Conservation (phyloP, 208 protist genomes). For the Herpetomonas samuelpessoai region DNA sequence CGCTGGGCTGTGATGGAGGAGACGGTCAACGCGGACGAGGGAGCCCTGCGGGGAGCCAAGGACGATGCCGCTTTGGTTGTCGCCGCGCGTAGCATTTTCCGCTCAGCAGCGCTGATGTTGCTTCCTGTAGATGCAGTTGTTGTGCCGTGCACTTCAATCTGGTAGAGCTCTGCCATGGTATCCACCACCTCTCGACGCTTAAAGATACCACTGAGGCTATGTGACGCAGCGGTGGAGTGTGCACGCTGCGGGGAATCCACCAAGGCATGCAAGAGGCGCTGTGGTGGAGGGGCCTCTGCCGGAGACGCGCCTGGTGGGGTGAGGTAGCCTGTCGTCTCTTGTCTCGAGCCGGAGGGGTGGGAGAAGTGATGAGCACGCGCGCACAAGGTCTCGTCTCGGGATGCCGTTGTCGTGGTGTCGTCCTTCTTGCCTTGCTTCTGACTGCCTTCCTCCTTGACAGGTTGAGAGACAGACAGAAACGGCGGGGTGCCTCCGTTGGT, state of each 20-base stretch:
- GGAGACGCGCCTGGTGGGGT: background rate
- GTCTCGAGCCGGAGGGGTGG: background rate
- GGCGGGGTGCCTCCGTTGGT: background rate
- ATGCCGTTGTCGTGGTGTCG: too few species aligned
- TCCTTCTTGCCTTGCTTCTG: background rate
- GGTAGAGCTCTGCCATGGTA: slow-evolving; percentile 1
- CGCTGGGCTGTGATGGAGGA: too few species aligned
- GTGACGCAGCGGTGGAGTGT: too few species aligned
- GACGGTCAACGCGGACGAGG: background rate
- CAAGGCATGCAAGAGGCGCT: background rate
- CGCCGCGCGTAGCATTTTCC: background rate
- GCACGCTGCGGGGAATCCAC: too few species aligned
- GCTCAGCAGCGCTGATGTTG: background rate
- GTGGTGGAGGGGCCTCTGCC: too few species aligned
- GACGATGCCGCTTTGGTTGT: background rate
- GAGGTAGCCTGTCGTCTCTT: background rate
- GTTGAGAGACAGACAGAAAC: background rate
- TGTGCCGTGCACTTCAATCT: background rate
- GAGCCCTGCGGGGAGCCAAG: background rate
- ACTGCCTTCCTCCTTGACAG: background rate
- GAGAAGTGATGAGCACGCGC: too few species aligned
- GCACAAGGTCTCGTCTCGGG: too few species aligned
- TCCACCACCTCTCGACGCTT: background rate
- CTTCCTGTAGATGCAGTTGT: background rate
- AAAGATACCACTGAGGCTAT: background rate